Base-by-base conservation (phyloP, 164 flowering plant genomes). In the Euptelea pleiosperma region DNA sequence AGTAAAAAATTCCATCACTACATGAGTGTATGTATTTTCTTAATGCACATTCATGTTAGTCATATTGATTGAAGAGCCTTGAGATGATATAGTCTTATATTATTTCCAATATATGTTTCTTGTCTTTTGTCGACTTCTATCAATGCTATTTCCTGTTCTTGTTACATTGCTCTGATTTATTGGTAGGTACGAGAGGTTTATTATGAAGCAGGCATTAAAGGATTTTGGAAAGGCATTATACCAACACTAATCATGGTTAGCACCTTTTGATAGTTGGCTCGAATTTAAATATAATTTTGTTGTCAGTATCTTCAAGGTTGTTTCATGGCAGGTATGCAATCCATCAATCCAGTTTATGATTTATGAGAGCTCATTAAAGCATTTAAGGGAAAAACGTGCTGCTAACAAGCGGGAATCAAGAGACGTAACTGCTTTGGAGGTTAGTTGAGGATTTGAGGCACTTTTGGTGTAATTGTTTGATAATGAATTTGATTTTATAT, bases 321-420 rank as follows among this genome's bases (percentile, higher is more conserved):
- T 42, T 51, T 21, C 45, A 12, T 37, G 69, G 31, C 77, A 87
- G 94, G 94, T 87, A 3, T 81, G 87, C 77, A 87, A 87, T 69
- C 95, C 95, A 36, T 85, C 95, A 12, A 87, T 87, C 52, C 95
- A 87, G 60, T 87, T 87, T 65, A 87, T 87, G 95, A 81, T 87
- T 58, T 87, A 87, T 68, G 95, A 87, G 72, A 81, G 62, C 59
- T 74, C 72, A 3, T 63, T 83, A 46, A 85, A 82, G 72, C 71
- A 64, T 64, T 69, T 87, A n/a, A 83, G 63, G 74, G 76, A 70
- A 33, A 87, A 76, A 62, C 79, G 79, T 35, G 74, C 81, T 16
- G 60, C 69, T 4, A 76, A 35, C 24, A 78, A 75, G 65, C 45
- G 54, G 10, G 72, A 64, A 8, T 26, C 52, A 14, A 77, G 64